Evolutionary conservation across 2,329 filamentous ascomycete genomes (phyloP).

Genomic region (Fusarium xyrophilum): DNA sequence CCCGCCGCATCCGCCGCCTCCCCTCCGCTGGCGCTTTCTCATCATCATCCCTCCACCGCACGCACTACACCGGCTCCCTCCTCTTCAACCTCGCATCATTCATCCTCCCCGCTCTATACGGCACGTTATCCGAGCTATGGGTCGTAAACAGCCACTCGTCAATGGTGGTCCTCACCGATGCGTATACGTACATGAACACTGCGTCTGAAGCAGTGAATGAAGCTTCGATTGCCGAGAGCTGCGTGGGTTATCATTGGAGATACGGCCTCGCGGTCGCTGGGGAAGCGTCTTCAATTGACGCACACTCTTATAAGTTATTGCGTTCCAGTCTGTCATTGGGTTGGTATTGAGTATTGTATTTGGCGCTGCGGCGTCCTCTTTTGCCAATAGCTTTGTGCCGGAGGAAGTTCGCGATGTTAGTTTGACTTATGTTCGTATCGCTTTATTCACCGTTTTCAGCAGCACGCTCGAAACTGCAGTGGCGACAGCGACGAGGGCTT

Average conservation of each 20-base stretch:
- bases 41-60: conserved; percentile 21
- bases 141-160: conserved; percentile 71
- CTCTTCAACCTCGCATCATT: conserved; percentile 69
- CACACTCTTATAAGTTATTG: conserved; percentile 69
- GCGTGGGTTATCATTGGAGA: conserved; percentile 75
- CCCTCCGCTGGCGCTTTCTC: not conserved
- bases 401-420: conserved; percentile 61
- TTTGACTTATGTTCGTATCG: conserved; percentile 69
- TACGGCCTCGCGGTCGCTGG: conserved; percentile 57
- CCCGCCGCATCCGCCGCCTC: not conserved
- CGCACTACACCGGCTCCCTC: conserved; percentile 61
- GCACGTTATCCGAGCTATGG: conserved; percentile 74
- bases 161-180: conserved; percentile 48
- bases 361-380: conserved; percentile 57
- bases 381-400: conserved; percentile 70
- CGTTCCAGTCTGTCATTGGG: conserved; percentile 65
- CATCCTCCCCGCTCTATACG: conserved; percentile 70
- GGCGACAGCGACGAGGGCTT: conserved; percentile 64
- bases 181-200: conserved; percentile 73
- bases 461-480: conserved; percentile 70
- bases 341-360: conserved; percentile 67
- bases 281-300: conserved; percentile 63
- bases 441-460: conserved; percentile 67
- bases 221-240: conserved; percentile 71
- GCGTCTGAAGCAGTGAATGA: conserved; percentile 75